A percentile compares a stretch with the other conserved stretches of the same genome.
phyloP scores from a whole-genome alignment of 2,329 filamentous ascomycete species.

The Pseudopyricularia cyperi region DNA sequence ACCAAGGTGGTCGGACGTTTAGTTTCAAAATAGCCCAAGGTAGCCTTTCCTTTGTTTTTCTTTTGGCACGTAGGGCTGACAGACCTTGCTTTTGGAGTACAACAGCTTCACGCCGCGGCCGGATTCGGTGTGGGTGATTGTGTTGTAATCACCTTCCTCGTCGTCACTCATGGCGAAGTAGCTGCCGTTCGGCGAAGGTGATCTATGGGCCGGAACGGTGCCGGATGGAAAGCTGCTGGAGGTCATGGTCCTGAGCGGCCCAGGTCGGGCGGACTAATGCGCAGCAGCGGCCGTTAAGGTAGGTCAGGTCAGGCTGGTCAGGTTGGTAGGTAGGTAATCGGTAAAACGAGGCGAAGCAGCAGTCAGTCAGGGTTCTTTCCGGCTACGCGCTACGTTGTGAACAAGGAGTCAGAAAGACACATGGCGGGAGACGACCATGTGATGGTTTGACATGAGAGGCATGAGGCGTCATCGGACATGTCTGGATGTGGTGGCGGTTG shows the following conservation, averaged over 20 bases:
- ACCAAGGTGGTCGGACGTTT: constrained; percentile 6
- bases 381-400: neutral
- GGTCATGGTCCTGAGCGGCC: constrained; percentile 14
- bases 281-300: neutral
- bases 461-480: neutral
- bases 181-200: constrained; percentile 66
- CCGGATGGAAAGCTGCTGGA: constrained; percentile 14
- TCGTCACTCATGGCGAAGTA: constrained; percentile 96
- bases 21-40: neutral
- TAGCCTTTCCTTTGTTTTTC: no score
- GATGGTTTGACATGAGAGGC: neutral
- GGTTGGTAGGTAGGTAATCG: no score
- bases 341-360: neutral
- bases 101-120: constrained; percentile 84
- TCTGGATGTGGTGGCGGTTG: neutral
- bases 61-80: constrained; percentile 8
- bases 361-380: neutral
- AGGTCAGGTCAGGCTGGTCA: neutral
- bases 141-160: constrained; percentile 90
- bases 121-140: constrained; percentile 66
- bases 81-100: constrained; percentile 90
- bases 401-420: neutral
- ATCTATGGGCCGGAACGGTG: constrained; percentile 14
- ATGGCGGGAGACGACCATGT: neutral
- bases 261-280: neutral